phyloP scores from a whole-genome alignment of 495 filamentous ascomycete genomes.

The Lophiostoma macrostomum region DNA sequence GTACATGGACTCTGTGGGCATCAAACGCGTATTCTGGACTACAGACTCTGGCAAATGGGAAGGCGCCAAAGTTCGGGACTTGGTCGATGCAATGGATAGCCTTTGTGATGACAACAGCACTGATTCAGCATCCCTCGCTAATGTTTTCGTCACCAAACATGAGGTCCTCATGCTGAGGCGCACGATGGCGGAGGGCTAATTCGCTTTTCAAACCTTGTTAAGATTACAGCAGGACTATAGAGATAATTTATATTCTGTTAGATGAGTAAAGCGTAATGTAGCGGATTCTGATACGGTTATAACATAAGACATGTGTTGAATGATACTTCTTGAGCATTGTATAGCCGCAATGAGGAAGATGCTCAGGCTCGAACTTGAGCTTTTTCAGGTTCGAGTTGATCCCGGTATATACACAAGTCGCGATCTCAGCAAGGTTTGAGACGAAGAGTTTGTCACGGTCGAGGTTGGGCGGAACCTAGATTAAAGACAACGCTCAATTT shows the following conservation, averaged over 20 bases:
- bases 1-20: slow-evolving; percentile 51
- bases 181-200: slow-evolving; percentile 37
- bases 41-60: slow-evolving; percentile 49
- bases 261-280: neutral
- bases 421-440: no score
- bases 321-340: no score
- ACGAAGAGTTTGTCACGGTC: no score
- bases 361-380: no score
- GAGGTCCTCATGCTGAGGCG: slow-evolving; percentile 48
- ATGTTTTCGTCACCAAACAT: slow-evolving; percentile 52
- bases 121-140: slow-evolving; percentile 22
- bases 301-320: no score
- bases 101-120: slow-evolving; percentile 24
- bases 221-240: neutral
- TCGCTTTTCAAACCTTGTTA: neutral
- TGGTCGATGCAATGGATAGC: slow-evolving; percentile 46
- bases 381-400: no score
- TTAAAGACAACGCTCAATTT: no score
- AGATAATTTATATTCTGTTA: neutral
- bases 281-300: no score
- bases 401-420: no score
- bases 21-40: slow-evolving; percentile 56
- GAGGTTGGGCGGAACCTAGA: no score
- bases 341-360: no score
- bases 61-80: slow-evolving; percentile 49